Percentiles rank a stretch among this genome's conserved stretches.
phyloP scores from a whole-genome alignment of 306 rosid species.

The Sicyos baderoa region DNA sequence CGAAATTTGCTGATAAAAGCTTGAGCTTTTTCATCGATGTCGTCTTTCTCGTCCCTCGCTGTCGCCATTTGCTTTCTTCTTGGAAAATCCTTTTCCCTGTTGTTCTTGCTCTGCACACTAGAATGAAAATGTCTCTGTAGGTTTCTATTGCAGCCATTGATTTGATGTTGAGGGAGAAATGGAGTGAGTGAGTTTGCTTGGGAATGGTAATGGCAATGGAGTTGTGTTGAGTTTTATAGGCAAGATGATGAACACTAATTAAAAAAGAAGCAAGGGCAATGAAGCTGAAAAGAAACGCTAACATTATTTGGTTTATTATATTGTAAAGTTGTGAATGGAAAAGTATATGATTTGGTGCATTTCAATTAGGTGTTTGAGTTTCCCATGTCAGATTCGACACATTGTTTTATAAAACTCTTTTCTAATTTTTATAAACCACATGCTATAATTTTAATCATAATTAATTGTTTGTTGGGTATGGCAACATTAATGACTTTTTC shows the following conservation, averaged over 20 bases:
- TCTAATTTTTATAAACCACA: background rate
- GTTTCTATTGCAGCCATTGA: slow-evolving; percentile 34
- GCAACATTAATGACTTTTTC: background rate
- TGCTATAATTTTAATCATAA: background rate
- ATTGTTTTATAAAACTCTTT: background rate
- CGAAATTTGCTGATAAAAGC: slow-evolving; percentile 53
- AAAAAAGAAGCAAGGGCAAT: background rate
- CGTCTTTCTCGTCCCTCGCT: slow-evolving; percentile 24
- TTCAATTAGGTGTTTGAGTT: background rate
- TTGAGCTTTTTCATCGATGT: slow-evolving; percentile 43
- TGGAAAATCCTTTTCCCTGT: slow-evolving; percentile 17
- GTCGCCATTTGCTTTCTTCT: slow-evolving; percentile 1
- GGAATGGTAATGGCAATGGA: slow-evolving; percentile 7
- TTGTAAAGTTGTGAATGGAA: slow-evolving; percentile 7
- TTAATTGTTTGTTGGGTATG: background rate
- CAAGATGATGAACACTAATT: background rate
- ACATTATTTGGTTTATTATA: background rate
- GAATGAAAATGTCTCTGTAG: slow-evolving; percentile 22
- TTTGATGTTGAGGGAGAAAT: slow-evolving; percentile 7
- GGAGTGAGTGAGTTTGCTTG: background rate
- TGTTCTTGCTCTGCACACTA: slow-evolving; percentile 22
- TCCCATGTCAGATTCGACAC: background rate
- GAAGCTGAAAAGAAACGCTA: slow-evolving; percentile 14
- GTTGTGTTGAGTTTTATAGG: slow-evolving; percentile 14
- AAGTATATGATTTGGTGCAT: slow-evolving; percentile 5